phyloP scores from a whole-genome alignment of 2,329 filamentous ascomycete species.

The Emmonsiellopsis sp. region DNA sequence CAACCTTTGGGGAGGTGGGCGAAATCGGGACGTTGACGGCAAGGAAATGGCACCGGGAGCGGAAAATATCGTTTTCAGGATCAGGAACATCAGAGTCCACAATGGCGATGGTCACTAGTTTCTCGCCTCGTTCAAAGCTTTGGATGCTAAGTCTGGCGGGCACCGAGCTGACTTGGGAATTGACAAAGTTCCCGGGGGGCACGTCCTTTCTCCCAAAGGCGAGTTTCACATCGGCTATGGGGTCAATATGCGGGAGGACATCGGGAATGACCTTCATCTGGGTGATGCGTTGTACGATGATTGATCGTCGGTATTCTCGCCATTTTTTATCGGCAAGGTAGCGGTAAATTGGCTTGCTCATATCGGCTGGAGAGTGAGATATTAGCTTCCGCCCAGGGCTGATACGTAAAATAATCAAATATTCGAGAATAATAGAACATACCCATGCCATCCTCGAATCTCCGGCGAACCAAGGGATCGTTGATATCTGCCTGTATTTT shows the following conservation, averaged over 20 bases:
- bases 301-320: conserved; percentile 68
- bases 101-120: conserved; percentile 74
- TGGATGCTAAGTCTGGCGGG: conserved; percentile 73
- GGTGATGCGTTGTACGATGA: conserved; percentile 75
- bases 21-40: conserved; percentile 64
- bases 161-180: conserved; percentile 63
- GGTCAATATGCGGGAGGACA: conserved; percentile 70
- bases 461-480: conserved; percentile 85
- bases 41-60: conserved; percentile 77
- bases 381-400: conserved; percentile 4
- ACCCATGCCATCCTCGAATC: conserved; percentile 88
- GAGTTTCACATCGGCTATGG: conserved; percentile 69
- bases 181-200: conserved; percentile 68
- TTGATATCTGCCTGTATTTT: conserved; percentile 93
- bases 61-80: conserved; percentile 63
- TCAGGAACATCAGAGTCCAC: conserved; percentile 88
- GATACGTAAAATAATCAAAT: neutral
- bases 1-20: conserved; percentile 51
- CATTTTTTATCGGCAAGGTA: conserved; percentile 81
- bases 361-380: conserved; percentile 56
- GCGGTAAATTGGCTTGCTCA: conserved; percentile 94
- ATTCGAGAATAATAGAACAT: conserved; percentile 19
- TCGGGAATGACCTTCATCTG: conserved; percentile 87
- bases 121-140: conserved; percentile 71
- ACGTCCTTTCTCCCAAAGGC: conserved; percentile 65